phyloP scores from a whole-genome alignment of 108 stramenopile species.

The Cylindrotheca closterium region DNA sequence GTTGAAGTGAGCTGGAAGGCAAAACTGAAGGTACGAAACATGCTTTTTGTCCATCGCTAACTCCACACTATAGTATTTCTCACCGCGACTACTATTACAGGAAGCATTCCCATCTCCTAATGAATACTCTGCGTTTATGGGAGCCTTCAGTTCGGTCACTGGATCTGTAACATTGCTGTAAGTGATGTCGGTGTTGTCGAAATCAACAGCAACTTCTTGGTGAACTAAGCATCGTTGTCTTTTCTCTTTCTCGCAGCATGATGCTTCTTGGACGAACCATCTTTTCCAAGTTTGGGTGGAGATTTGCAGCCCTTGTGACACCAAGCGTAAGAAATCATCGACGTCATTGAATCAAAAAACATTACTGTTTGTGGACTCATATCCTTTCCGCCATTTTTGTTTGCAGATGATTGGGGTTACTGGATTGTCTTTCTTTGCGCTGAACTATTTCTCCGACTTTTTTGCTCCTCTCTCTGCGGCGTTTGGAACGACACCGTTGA shows the following conservation, averaged over 20 bases:
- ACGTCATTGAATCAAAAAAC: neutral
- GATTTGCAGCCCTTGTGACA: conserved; percentile 91
- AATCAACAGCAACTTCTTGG: no score
- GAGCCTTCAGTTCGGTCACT: conserved; percentile 94
- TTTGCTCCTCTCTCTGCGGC: conserved; percentile 73
- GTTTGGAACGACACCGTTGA: conserved; percentile 91
- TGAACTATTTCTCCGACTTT: conserved; percentile 78
- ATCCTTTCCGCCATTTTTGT: neutral
- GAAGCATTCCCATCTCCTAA: conserved; percentile 95
- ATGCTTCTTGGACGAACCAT: conserved; percentile 94
- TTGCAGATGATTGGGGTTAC: conserved; percentile 87
- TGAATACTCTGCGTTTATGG: conserved; percentile 98
- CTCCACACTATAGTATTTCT: neutral
- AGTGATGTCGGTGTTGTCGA: no score
- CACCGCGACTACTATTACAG: neutral
- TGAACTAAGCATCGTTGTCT: no score
- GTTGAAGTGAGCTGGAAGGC: conserved; percentile 99
- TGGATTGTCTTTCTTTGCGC: conserved; percentile 88
- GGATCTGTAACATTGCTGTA: conserved; percentile 92
- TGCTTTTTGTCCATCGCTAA: neutral
- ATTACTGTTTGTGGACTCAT: neutral
- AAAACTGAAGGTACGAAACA: conserved; percentile 78
- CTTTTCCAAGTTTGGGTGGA: conserved; percentile 93
- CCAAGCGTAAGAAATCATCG: conserved; percentile 51
- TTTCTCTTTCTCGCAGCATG: no score